phyloP scores from a whole-genome alignment of 495 filamentous ascomycete genomes.

The Annulohypoxylon stygium region DNA sequence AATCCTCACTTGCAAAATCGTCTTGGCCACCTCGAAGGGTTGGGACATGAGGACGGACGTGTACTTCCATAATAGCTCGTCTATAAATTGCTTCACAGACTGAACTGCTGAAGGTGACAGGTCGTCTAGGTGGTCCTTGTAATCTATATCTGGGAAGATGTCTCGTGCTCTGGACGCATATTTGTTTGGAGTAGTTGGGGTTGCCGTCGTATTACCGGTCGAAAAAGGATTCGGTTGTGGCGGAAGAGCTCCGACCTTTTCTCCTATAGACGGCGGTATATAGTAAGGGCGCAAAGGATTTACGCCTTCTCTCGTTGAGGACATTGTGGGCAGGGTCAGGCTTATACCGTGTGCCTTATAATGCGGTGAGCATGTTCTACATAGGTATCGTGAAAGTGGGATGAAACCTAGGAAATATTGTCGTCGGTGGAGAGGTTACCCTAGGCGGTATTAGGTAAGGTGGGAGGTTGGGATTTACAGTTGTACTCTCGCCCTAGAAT shows the following conservation, averaged over 20 bases:
- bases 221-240: conserved; percentile 60
- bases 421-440: conserved; percentile 22
- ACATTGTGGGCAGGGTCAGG: conserved; percentile 53
- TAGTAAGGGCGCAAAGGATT: conserved; percentile 98
- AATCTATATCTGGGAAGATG: conserved; percentile 88
- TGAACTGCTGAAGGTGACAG: conserved; percentile 78
- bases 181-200: conserved; percentile 54
- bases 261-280: conserved; percentile 82
- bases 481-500: neutral
- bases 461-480: conserved; percentile 11
- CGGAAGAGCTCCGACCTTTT: conserved; percentile 59
- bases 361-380: conserved; percentile 13
- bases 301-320: conserved; percentile 67
- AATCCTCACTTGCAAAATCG: conserved; percentile 81
- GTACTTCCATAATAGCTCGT: conserved; percentile 89
- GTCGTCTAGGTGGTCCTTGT: conserved; percentile 85
- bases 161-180: conserved; percentile 85
- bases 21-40: conserved; percentile 97
- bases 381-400: conserved; percentile 8
- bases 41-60: conserved; percentile 85
- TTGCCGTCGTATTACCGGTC: conserved; percentile 62
- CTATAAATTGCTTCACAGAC: conserved; percentile 76
- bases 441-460: conserved; percentile 39
- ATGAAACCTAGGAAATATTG: conserved; percentile 24
- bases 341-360: conserved; percentile 11